These are phyloP conservation scores for Priceomyces castillae DNA, from an alignment of 805 yeast genomes.

Conservation along the genomic window DNA sequence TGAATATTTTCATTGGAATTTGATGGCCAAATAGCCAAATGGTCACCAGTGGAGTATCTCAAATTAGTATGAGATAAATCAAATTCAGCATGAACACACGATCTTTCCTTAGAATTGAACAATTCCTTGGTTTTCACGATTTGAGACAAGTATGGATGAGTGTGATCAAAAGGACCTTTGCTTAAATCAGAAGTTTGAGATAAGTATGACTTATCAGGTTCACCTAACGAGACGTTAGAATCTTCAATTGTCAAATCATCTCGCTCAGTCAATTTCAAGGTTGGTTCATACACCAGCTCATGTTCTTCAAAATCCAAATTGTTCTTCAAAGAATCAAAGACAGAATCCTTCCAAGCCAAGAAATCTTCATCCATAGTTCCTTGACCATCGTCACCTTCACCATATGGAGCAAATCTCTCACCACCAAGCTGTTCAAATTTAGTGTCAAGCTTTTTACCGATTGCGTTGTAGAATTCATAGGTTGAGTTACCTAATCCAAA, in stretches of 20 bases:
- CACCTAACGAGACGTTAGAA: conserved; percentile 59
- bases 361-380: conserved; percentile 96
- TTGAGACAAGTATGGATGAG: conserved; percentile 81
- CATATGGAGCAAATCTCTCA: conserved; percentile 66
- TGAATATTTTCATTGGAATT: conserved; percentile 74
- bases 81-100: conserved; percentile 87
- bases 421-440: conserved; percentile 65
- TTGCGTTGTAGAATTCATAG: conserved; percentile 86
- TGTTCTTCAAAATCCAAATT: conserved; percentile 71
- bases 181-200: conserved; percentile 31
- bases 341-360: conserved; percentile 84
- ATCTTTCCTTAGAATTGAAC: conserved; percentile 61
- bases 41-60: conserved; percentile 93
- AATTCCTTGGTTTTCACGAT: conserved; percentile 63
- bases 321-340: conserved; percentile 63
- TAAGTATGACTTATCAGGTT: conserved; percentile 59
- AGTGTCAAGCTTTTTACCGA: conserved; percentile 61
- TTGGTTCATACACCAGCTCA: conserved; percentile 76
- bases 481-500: conserved; percentile 96
- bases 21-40: conserved; percentile 91
- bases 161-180: conserved; percentile 74
- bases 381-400: conserved; percentile 93
- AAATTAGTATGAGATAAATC: conserved; percentile 73
- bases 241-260: conserved; percentile 24
- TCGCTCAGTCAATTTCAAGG: conserved; percentile 44